These are phyloP conservation scores for Boletus mariae DNA, from an alignment of 1,284 basidiomycete genomes.

Conservation along the genomic window DNA sequence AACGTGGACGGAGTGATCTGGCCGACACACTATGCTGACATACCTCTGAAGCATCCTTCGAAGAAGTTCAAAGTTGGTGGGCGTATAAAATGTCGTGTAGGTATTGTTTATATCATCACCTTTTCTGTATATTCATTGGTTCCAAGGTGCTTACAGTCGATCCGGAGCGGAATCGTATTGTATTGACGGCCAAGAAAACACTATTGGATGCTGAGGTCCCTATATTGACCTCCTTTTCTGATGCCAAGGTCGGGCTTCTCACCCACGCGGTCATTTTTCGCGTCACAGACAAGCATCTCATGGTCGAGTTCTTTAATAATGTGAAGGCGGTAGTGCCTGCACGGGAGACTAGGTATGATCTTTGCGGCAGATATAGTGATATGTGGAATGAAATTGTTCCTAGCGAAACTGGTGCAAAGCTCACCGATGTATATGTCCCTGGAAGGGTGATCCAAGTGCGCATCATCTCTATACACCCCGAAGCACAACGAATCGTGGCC, in stretches of 20 bases:
- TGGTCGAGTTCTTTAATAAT: constrained; percentile 91
- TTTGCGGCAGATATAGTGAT: not conserved
- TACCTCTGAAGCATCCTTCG: constrained; percentile 86
- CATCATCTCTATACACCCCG: constrained; percentile 69
- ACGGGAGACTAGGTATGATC: constrained; percentile 75
- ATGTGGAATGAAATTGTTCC: not conserved
- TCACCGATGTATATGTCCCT: constrained; percentile 68
- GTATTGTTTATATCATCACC: constrained; percentile 22
- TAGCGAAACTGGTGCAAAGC: constrained; percentile 42
- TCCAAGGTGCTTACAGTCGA: constrained; percentile 83
- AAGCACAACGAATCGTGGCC: constrained; percentile 69
- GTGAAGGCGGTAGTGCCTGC: constrained; percentile 81
- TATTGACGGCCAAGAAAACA: constrained; percentile 90
- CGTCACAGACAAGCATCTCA: constrained; percentile 71
- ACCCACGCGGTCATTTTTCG: constrained; percentile 85
- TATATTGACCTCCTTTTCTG: constrained; percentile 63
- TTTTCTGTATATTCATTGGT: constrained; percentile 10
- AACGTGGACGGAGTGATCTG: constrained; percentile 91
- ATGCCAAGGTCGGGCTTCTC: constrained; percentile 70
- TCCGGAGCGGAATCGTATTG: constrained; percentile 76
- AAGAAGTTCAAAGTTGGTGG: constrained; percentile 88
- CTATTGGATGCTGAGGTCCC: constrained; percentile 80
- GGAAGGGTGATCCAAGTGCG: constrained; percentile 89
- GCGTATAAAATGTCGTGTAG: constrained; percentile 81
- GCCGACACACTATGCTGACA: constrained; percentile 95